These are phyloP conservation scores for Coemansia sp. DNA, from an alignment of 192 early-diverging fungal genomes.

Conservation along the genomic window DNA sequence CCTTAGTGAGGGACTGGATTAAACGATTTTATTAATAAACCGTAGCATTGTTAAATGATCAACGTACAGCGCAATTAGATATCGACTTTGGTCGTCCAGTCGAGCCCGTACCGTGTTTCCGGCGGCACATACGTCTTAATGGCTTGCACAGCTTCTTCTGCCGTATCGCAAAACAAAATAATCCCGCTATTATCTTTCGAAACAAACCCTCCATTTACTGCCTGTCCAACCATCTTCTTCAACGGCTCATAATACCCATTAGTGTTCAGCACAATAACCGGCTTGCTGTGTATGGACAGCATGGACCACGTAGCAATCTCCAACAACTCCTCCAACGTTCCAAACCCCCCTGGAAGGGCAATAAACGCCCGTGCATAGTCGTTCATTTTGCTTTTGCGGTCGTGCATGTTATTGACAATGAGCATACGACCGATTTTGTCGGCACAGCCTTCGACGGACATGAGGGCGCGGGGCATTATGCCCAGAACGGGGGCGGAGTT, in stretches of 20 bases:
- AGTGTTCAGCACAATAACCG: constrained; percentile 74
- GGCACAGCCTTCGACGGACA: constrained; percentile 46
- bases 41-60: too few relatives aligned
- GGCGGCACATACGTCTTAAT: constrained; percentile 56
- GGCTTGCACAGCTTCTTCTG: constrained; percentile 57
- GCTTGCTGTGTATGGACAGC: constrained; percentile 77
- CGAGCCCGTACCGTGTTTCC: constrained; percentile 47
- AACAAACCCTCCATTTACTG: constrained; percentile 67
- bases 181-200: constrained; percentile 48
- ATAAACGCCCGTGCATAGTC: constrained; percentile 70
- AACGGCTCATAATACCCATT: constrained; percentile 74
- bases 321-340: constrained; percentile 85
- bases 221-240: constrained; percentile 59
- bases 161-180: constrained; percentile 59
- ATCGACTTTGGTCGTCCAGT: constrained; percentile 43
- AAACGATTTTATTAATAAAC: background rate
- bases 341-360: constrained; percentile 82
- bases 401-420: constrained; percentile 79
- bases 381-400: constrained; percentile 74
- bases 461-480: constrained; percentile 70
- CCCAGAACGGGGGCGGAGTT: constrained; percentile 67
- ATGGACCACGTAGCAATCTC: constrained; percentile 81
- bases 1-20: constrained; percentile 15
- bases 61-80: too few relatives aligned
- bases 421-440: constrained; percentile 53